Evolutionary conservation across 2,329 filamentous ascomycete species (phyloP), one percentile per base, ranked within the genome.

Genomic region (Colletotrichum limetticola): DNA sequence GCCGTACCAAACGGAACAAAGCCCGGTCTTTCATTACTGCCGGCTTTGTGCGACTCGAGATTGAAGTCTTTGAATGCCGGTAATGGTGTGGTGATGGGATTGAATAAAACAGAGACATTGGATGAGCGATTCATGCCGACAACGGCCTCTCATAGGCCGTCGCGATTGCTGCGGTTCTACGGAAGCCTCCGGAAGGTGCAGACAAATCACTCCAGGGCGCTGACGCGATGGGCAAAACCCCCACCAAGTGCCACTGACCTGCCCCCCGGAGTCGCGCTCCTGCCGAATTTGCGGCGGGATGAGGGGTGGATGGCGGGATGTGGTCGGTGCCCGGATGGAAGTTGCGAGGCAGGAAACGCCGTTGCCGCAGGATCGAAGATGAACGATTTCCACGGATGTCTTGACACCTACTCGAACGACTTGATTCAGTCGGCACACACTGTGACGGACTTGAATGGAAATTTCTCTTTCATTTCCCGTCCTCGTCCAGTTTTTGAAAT

Each of bases 351-450:
- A 60, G 42, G 19, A 26, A 46, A 30, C 49, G 58, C 26, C 28
- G 55, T 56, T 67, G 57, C 28, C 6, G 32, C 42, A 22, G 53
- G 16, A 42, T 42, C 42, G 28, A 46, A 72, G 58, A 42, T 16
- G 52, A 16, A 69, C 35, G 53, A 64, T 59, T 72, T 59, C 59
- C 14, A 28, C 37, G 32, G 22, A 26, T 30, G 7, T 6, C 22
- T 57, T 24, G 53, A 49, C 52, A 22, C 37, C 37, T 42, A 19
- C 37, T 42, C 14, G 37, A 19, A 30, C 46, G 65, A 58, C 65
- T 72, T 37, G 68, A 63, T 64, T 69, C 69, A 69, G 69, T 69
- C 69, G 37, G 37, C 37, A 68, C 37, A 68, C 69, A 68, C 58
- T 35, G 42, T 60, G 42, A 69, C 66, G 28, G 16, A 22, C 30